Percentiles rank a stretch among this genome's conserved stretches.
These are phyloP conservation scores for Leishmania gerbilli DNA, from an alignment of 208 protist genomes.

Conservation along the genomic window DNA sequence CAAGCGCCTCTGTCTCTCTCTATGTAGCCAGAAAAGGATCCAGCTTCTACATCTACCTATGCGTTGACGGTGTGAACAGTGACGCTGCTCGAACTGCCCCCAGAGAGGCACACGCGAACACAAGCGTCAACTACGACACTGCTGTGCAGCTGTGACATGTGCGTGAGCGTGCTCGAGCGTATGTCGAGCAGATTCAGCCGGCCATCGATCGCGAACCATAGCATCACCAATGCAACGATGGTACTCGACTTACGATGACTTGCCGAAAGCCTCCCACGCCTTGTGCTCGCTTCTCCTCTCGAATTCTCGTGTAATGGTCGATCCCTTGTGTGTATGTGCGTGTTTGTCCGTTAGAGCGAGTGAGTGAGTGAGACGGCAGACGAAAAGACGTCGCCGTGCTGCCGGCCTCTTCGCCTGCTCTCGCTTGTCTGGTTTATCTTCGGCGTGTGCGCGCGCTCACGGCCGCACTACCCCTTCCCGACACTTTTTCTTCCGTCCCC, in stretches of 20 bases:
- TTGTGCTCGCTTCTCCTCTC: no score
- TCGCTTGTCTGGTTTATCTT: no score
- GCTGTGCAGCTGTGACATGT: not conserved
- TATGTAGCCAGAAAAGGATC: not conserved
- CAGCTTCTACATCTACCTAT: not conserved
- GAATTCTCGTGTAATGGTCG: not conserved
- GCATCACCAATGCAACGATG: not conserved
- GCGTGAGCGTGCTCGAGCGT: not conserved
- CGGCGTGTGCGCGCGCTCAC: not conserved
- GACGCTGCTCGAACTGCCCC: not conserved
- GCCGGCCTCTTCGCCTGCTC: no score
- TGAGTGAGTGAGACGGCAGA: no score
- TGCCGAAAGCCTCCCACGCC: not conserved
- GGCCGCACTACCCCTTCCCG: not conserved
- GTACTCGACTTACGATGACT: not conserved
- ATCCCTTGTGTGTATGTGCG: not conserved
- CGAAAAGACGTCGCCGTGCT: no score
- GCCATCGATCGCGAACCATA: not conserved
- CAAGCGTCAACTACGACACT: not conserved
- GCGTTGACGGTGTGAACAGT: not conserved
- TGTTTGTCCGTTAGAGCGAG: not conserved
- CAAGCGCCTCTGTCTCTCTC: not conserved
- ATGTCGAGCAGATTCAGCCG: not conserved
- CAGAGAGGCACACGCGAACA: not conserved
- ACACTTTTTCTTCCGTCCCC: not conserved